Percentiles rank a stretch among this genome's conserved stretches.
phyloP scores from a whole-genome alignment of 164 flowering plant species.

The Cinnamomum micranthum region DNA sequence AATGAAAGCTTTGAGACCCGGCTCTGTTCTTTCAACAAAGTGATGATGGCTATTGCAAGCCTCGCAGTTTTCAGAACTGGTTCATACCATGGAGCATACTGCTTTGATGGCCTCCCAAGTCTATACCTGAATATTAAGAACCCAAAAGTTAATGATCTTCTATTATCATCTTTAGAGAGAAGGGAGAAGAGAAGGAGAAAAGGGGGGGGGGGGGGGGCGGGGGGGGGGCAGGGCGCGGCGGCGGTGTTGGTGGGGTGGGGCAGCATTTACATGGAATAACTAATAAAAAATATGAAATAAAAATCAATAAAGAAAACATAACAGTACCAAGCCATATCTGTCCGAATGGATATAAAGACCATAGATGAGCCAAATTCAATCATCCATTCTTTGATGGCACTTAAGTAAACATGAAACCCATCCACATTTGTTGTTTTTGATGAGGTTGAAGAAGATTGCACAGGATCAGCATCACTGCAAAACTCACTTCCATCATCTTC shows the following conservation, averaged over 20 bases:
- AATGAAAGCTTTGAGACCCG: conserved; percentile 70
- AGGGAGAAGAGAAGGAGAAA: not conserved
- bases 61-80: conserved; percentile 69
- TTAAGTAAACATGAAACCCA: conserved; percentile 82
- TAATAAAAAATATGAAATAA: no score
- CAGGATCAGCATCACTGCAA: conserved; percentile 45
- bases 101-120: conserved; percentile 96
- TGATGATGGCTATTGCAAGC: conserved; percentile 65
- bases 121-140: conserved; percentile 58
- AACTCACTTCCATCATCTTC: conserved; percentile 78
- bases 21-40: conserved; percentile 62
- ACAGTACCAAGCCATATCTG: conserved; percentile 90
- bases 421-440: conserved; percentile 37
- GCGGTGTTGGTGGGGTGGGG: no score
- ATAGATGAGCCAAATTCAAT: conserved; percentile 84
- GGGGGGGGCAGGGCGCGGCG: no score
- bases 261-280: not conserved
- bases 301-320: not conserved
- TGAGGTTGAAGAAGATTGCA: conserved; percentile 29
- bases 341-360: conserved; percentile 71
- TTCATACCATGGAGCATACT: conserved; percentile 87
- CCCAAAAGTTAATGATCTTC: not conserved
- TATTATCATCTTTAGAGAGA: not conserved
- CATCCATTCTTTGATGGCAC: conserved; percentile 94
- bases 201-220: not conserved